phyloP scores from a whole-genome alignment of 2,329 filamentous ascomycete genomes.

The Dactylellina parvicollis region DNA sequence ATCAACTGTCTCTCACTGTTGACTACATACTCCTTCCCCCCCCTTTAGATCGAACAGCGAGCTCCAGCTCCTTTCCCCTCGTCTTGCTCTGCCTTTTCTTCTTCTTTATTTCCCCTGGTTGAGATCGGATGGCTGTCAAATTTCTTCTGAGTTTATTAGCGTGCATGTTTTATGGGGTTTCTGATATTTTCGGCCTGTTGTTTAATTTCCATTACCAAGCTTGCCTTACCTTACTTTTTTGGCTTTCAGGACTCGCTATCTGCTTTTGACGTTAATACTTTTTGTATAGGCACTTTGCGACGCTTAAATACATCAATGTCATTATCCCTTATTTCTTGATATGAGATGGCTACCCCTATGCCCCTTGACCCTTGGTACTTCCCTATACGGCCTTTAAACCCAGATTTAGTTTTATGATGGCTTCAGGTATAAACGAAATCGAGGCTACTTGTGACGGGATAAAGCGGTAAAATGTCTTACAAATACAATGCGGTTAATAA shows the following conservation, averaged over 20 bases:
- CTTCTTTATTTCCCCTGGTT: background rate
- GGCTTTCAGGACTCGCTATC: background rate
- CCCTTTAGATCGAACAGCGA: background rate
- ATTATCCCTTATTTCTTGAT: conserved; percentile 1
- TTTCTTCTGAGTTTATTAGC: conserved; percentile 49
- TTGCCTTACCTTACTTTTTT: background rate
- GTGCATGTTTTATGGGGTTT: conserved; percentile 52
- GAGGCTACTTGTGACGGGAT: too few species aligned
- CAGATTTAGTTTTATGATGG: too few species aligned
- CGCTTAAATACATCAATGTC: conserved; percentile 27
- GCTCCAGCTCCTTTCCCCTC: background rate
- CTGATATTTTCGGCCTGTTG: background rate
- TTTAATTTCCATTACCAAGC: background rate
- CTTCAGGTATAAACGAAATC: too few species aligned
- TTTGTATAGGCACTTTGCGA: conserved; percentile 39
- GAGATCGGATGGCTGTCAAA: conserved; percentile 14
- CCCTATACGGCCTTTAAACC: too few species aligned
- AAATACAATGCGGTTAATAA: too few species aligned
- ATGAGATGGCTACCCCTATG: too few species aligned
- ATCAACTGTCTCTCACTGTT: background rate
- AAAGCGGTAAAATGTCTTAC: too few species aligned
- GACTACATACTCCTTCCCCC: background rate
- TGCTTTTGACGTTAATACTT: background rate
- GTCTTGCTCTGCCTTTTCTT: background rate
- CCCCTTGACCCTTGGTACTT: too few species aligned